These are phyloP conservation scores for Mycosphaerelloides madeirae DNA, from an alignment of 2,329 filamentous ascomycete genomes.

Conservation along the genomic window DNA sequence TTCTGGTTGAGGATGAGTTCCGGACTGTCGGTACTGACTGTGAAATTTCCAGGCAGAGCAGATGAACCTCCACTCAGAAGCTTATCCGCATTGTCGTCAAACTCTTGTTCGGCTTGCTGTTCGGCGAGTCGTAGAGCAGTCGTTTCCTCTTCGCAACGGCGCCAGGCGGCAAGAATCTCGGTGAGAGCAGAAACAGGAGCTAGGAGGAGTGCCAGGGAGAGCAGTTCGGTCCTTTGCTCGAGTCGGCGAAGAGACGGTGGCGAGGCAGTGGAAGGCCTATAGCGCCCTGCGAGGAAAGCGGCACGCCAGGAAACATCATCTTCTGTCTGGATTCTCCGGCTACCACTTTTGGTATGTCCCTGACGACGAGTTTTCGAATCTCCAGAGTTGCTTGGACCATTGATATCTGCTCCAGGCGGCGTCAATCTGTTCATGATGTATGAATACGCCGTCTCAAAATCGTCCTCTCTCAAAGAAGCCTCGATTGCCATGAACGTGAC, in stretches of 20 bases:
- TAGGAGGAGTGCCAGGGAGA: conserved; percentile 69
- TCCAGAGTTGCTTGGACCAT: conserved; percentile 7
- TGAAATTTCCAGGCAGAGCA: conserved; percentile 43
- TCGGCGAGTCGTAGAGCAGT: conserved; percentile 63
- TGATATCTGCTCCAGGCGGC: conserved; percentile 29
- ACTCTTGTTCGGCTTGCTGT: conserved; percentile 62
- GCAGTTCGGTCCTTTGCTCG: conserved; percentile 75
- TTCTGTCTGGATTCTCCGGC: conserved; percentile 21
- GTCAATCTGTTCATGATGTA: conserved; percentile 68
- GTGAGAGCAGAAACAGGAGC: conserved; percentile 66
- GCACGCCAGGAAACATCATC: conserved; percentile 76
- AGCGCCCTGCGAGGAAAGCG: conserved; percentile 71
- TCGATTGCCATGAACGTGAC: conserved; percentile 78
- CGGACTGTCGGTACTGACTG: conserved; percentile 32
- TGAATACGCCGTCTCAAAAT: conserved; percentile 81
- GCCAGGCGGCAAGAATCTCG: conserved; percentile 70
- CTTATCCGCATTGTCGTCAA: conserved; percentile 62
- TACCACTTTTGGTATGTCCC: conserved; percentile 18
- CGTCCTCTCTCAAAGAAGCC: conserved; percentile 69
- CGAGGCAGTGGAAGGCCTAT: conserved; percentile 46
- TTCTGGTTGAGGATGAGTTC: conserved; percentile 37
- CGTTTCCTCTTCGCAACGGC: conserved; percentile 73
- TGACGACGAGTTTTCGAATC: conserved; percentile 8
- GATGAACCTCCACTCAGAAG: conserved; percentile 20
- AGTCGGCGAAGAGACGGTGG: conserved; percentile 63